Conservation (phyloP, 805 yeast genomes). For the Starmerella cellae region DNA sequence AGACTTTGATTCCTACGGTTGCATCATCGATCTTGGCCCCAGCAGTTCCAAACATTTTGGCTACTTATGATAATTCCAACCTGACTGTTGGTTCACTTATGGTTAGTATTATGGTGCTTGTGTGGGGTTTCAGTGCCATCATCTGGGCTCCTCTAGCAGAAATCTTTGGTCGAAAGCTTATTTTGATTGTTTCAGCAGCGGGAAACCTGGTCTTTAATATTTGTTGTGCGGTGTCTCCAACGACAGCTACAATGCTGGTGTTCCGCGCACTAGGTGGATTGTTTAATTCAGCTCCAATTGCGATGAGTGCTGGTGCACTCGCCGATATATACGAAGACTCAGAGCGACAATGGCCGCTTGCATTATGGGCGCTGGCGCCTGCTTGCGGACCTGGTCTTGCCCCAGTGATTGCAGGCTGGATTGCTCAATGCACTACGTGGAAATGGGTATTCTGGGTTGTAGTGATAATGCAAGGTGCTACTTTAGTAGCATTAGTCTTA, state of each 20-base stretch:
- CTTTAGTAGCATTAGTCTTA: constrained; percentile 34
- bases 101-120: constrained; percentile 53
- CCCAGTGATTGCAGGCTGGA: constrained; percentile 39
- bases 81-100: constrained; percentile 38
- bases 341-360: constrained; percentile 43
- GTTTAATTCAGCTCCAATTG: constrained; percentile 55
- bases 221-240: constrained; percentile 50
- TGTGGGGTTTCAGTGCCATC: constrained; percentile 57
- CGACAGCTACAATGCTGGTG: constrained; percentile 42
- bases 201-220: constrained; percentile 32
- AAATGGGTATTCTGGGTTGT: constrained; percentile 51
- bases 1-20: constrained; percentile 48
- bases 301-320: constrained; percentile 56
- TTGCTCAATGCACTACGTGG: constrained; percentile 42
- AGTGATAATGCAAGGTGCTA: constrained; percentile 40
- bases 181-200: constrained; percentile 41
- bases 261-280: constrained; percentile 52
- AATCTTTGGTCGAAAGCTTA: constrained; percentile 46
- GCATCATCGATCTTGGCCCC: constrained; percentile 53
- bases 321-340: constrained; percentile 45
- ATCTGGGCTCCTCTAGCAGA: constrained; percentile 58
- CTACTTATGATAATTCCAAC: constrained; percentile 33
- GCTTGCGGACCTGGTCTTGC: constrained; percentile 44
- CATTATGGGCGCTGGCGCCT: constrained; percentile 48
- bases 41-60: constrained; percentile 39